phyloP scores from a whole-genome alignment of 495 filamentous ascomycete species.

The Aspergillus coremiiformis region DNA sequence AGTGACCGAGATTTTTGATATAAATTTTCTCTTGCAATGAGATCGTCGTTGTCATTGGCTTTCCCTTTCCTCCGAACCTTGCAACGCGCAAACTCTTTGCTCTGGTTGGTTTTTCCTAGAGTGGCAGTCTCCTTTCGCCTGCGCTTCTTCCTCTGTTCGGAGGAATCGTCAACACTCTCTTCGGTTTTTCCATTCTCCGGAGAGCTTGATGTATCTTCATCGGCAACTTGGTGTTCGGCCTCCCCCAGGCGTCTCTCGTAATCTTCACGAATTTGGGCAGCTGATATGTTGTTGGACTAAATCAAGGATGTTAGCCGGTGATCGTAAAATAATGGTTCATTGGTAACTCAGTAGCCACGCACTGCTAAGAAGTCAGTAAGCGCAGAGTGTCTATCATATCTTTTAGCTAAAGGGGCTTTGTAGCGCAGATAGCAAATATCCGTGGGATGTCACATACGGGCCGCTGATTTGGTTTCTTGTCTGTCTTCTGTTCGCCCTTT shows the following conservation, averaged over 20 bases:
- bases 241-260: conserved; percentile 45
- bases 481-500: conserved; percentile 36
- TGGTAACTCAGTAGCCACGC: conserved; percentile 19
- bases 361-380: conserved; percentile 76
- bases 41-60: conserved; percentile 43
- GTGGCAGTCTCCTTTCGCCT: conserved; percentile 54
- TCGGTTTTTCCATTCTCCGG: conserved; percentile 25
- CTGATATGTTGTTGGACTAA: conserved; percentile 85
- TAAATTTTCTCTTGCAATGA: conserved; percentile 47
- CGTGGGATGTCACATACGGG: conserved; percentile 40
- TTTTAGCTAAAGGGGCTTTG: conserved; percentile 6
- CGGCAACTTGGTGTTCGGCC: conserved; percentile 33
- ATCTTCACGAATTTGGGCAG: conserved; percentile 63
- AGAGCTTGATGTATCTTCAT: conserved; percentile 17
- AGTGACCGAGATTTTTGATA: conserved; percentile 55
- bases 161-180: conserved; percentile 25
- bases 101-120: conserved; percentile 69
- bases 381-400: conserved; percentile 52
- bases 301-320: conserved; percentile 4
- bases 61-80: conserved; percentile 45
- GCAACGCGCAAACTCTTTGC: conserved; percentile 57
- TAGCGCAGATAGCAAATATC: not conserved
- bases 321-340: not conserved
- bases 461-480: conserved; percentile 51
- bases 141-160: conserved; percentile 54